Base-by-base conservation (phyloP, 345 rosid genomes). In the Populus tremula region DNA sequence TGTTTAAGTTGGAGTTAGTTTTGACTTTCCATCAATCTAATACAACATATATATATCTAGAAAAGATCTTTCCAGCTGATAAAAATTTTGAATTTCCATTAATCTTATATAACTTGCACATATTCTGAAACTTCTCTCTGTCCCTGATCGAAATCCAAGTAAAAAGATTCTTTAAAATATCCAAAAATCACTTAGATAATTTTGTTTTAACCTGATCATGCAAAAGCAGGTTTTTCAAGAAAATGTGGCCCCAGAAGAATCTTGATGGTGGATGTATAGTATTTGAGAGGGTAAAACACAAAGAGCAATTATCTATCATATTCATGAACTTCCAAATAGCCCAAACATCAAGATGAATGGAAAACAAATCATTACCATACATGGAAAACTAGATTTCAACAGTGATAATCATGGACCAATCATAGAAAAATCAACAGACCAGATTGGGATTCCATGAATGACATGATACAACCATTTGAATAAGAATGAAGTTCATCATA, bases 21-120 rank as follows among this genome's bases (percentile, higher is more conserved):
- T 63, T 14, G 67, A 75, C 49, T 45, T 75, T 75, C 71, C 6
- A 33, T 73, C 16, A 59, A 36, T 61, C 76, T 59, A 66, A 8
- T 8, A 18, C 20, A 62, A 3, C 25, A 2, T 23, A n/a, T n/a
- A 21, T 56, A 56, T 56, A 56, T 56, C 62, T n/a, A 20, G 11
- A 56, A 56, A n/a, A 18, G 9, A 56, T 56, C 10, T 56, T n/a
- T 56, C 10, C n/a, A 56, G 5, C 2, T 59, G 63, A 59, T 1
- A 59, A 3, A 14, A n/a, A 4, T 59, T n/a, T n/a, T 59, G 12
- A 59, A 9, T 59, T 23, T 59, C 29, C 27, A 23, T 59, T 59
- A 9, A 59, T n/a, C 14, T 23, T 59, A 59, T n/a, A n/a, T n/a
- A n/a, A 59, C 63, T 11, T n/a, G 63, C 23, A 23, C 63, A n/a